These are phyloP conservation scores for Debaryomyces castellii DNA, from an alignment of 805 yeast genomes.

Conservation along the genomic window DNA sequence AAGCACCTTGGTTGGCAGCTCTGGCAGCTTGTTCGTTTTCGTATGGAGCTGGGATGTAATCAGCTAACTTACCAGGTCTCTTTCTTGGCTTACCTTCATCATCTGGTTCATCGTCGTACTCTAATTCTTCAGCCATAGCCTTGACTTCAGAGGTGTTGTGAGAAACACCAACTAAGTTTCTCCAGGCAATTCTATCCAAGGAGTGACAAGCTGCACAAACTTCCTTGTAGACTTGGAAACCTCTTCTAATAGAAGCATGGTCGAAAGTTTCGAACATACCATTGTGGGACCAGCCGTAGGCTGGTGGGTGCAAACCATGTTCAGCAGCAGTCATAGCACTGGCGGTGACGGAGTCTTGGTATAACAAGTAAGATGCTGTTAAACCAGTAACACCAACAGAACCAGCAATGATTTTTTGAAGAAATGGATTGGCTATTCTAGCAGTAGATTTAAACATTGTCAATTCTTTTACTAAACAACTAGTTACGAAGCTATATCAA, in stretches of 20 bases:
- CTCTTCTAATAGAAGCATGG: conserved; percentile 96
- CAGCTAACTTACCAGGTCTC: conserved; percentile 98
- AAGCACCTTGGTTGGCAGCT: conserved; percentile 99
- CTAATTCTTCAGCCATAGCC: conserved; percentile 93
- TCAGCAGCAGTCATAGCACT: conserved; percentile 98
- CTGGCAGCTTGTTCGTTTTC: conserved; percentile 99
- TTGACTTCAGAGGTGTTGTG: conserved; percentile 89
- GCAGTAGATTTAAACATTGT: conserved; percentile 18
- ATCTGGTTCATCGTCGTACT: conserved; percentile 95
- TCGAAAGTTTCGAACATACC: conserved; percentile 91
- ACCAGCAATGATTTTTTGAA: conserved; percentile 57
- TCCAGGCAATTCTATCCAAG: conserved; percentile 95
- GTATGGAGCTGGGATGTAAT: conserved; percentile 91
- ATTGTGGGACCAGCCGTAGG: conserved; percentile 88
- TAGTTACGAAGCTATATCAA: conserved; percentile 1
- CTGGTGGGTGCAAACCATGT: conserved; percentile 97
- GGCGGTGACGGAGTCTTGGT: conserved; percentile 83
- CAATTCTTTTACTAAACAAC: conserved; percentile 4
- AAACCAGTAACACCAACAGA: conserved; percentile 74
- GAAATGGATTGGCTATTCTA: conserved; percentile 17
- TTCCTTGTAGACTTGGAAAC: conserved; percentile 97
- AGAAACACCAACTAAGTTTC: conserved; percentile 95
- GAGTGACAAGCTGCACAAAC: conserved; percentile 99
- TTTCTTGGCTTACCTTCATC: conserved; percentile 96
- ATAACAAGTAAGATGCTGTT: conserved; percentile 76